phyloP scores from a whole-genome alignment of 306 rosid genomes.

The Ceratonia siliqua region DNA sequence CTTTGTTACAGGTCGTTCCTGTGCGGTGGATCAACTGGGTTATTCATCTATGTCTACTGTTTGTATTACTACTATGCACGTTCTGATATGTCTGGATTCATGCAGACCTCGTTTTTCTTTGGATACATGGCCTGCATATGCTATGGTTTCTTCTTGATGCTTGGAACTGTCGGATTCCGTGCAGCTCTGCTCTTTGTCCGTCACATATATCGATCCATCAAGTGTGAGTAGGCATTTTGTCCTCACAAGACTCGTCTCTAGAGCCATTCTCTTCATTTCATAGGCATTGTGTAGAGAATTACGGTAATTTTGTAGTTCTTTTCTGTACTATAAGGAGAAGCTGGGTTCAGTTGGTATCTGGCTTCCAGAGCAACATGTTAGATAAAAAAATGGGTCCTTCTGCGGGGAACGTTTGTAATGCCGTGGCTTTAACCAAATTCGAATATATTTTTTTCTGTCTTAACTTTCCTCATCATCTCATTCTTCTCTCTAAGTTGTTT shows the following conservation, averaged over 20 bases:
- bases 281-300: slow-evolving; percentile 42
- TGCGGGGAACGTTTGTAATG: neutral
- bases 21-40: slow-evolving; percentile 69
- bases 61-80: slow-evolving; percentile 68
- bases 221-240: slow-evolving; percentile 52
- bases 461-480: neutral
- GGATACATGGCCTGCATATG: slow-evolving; percentile 78
- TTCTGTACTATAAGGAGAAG: slow-evolving; percentile 26
- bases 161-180: slow-evolving; percentile 70
- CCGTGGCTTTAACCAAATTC: neutral
- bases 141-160: slow-evolving; percentile 79
- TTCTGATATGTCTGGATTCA: slow-evolving; percentile 68
- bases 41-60: slow-evolving; percentile 63
- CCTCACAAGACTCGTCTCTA: neutral
- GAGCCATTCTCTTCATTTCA: slow-evolving; percentile 13
- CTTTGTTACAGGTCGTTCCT: slow-evolving; percentile 56
- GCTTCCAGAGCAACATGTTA: slow-evolving; percentile 41
- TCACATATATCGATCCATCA: slow-evolving; percentile 66
- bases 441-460: neutral
- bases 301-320: slow-evolving; percentile 49
- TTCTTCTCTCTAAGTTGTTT: neutral
- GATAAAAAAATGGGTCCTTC: slow-evolving; percentile 34
- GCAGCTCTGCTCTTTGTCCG: slow-evolving; percentile 68
- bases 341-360: slow-evolving; percentile 24
- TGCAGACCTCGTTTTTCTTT: slow-evolving; percentile 74